A percentile compares a stretch with the other conserved stretches of the same genome.
Conservation (phyloP, 2,329 filamentous ascomycete genomes). For the Dryadomyces quercus-mongolicae region DNA sequence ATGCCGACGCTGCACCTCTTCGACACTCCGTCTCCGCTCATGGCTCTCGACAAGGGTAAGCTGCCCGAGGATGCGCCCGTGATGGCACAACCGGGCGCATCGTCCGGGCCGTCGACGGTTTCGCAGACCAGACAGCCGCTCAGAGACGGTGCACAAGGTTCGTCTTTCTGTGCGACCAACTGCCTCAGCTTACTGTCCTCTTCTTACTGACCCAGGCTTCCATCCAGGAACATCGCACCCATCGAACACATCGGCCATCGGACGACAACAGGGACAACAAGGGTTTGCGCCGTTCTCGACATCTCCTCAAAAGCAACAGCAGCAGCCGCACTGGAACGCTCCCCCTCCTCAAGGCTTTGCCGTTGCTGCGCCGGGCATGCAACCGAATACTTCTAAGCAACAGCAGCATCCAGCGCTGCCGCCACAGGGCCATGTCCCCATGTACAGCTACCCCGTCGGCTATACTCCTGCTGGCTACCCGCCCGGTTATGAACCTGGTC, state of each 20-base stretch:
- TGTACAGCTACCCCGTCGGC: background rate
- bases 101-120: too few relatives aligned
- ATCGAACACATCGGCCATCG: too few relatives aligned
- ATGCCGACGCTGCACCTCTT: conserved; percentile 35
- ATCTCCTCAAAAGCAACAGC: background rate
- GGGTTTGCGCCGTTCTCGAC: background rate
- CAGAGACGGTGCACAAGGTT: too few relatives aligned
- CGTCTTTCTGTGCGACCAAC: too few relatives aligned
- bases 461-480: background rate
- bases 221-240: too few relatives aligned
- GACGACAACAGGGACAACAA: too few relatives aligned
- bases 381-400: background rate
- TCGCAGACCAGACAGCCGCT: too few relatives aligned
- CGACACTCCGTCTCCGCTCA: conserved; percentile 24
- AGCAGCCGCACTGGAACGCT: too few relatives aligned
- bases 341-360: background rate
- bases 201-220: too few relatives aligned
- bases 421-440: background rate
- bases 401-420: background rate
- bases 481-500: background rate
- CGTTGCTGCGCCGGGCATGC: background rate
- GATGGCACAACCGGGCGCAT: background rate
- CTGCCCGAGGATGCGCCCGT: conserved; percentile 1
- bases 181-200: too few relatives aligned
- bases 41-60: conserved; percentile 17